A percentile compares a stretch with the other conserved stretches of the same genome.
phyloP scores from a whole-genome alignment of 2,329 filamentous ascomycete species.

The Fusarium metavorans region DNA sequence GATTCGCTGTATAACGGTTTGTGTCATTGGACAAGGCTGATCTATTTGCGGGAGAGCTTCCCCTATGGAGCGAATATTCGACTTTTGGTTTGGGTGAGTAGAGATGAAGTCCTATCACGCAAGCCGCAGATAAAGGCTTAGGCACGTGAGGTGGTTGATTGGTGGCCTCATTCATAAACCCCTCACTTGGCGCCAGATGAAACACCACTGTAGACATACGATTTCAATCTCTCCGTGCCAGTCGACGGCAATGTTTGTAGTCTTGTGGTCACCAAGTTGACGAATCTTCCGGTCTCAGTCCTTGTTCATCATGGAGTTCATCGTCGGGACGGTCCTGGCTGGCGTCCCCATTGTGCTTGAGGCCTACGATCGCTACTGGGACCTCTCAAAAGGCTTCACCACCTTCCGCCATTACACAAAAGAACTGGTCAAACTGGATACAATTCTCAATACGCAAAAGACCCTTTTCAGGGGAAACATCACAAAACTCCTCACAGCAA shows the following conservation, averaged over 20 bases:
- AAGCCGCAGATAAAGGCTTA: not conserved
- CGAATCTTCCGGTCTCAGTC: rapidly evolving
- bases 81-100: not conserved
- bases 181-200: not conserved
- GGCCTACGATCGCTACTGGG: not conserved
- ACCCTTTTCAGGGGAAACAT: not conserved
- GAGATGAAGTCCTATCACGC: not conserved
- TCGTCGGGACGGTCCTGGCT: not conserved
- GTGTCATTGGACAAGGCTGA: rapidly evolving
- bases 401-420: not conserved
- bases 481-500: not conserved
- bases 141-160: not conserved
- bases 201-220: not conserved
- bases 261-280: not conserved
- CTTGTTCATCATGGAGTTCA: not conserved
- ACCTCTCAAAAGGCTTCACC: not conserved
- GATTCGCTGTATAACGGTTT: not conserved
- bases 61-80: no score
- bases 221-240: not conserved
- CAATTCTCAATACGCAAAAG: not conserved
- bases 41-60: not conserved
- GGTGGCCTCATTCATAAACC: not conserved
- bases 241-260: not conserved
- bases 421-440: not conserved
- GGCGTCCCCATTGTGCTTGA: not conserved